Evolutionary conservation across 768 basidiomycete species (phyloP), one percentile per base, ranked within the genome.

Genomic region (Zangia roseola): DNA sequence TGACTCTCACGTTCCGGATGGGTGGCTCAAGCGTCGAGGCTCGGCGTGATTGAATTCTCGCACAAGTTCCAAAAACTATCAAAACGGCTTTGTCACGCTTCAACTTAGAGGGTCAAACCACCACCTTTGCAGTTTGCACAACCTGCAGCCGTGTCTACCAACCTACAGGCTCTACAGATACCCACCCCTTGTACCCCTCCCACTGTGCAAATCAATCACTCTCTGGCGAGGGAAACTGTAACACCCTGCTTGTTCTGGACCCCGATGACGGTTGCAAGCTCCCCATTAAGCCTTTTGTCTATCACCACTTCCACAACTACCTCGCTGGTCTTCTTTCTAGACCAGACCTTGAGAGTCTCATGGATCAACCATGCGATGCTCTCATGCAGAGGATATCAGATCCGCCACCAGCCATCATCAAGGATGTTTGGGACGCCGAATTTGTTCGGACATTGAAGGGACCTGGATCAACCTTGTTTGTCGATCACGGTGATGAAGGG

Each of bases 401-500:
- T 1, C 25, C 35, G 6, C 8, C 5, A 1, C 34, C 47, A 1
- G 2, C 34, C 0, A 3, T 16, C 14, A 9, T 6, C 7, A 34
- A 28, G 31, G 40, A 54, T 25, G 5, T 54, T 0, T 54, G 53
- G 41, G 44, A 49, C n/a, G 41, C 30, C 1, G 19, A 54, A 6
- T 46, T 49, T 16, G 0, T 49, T 6, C 23, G 8, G 0, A 45
- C 26, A 20, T 49, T 56, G 30, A 26, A 43, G 35, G 49, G 53
- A 16, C 62, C 60, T 0, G 55, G 53, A 2, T 40, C 54, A 5
- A 40, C 35, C 2, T 53, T 57, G 10, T 63, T 69, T 40, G 37
- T 52, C 9, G 58, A 68, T 41, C 28, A 14, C 14, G 16, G 38
- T 0, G 36, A n/a, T 30, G 47, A 53, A 46, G 41, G 46, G 10